These are phyloP conservation scores for Diaporthe caulivora DNA, from an alignment of 2,329 filamentous ascomycete species.

Conservation along the genomic window DNA sequence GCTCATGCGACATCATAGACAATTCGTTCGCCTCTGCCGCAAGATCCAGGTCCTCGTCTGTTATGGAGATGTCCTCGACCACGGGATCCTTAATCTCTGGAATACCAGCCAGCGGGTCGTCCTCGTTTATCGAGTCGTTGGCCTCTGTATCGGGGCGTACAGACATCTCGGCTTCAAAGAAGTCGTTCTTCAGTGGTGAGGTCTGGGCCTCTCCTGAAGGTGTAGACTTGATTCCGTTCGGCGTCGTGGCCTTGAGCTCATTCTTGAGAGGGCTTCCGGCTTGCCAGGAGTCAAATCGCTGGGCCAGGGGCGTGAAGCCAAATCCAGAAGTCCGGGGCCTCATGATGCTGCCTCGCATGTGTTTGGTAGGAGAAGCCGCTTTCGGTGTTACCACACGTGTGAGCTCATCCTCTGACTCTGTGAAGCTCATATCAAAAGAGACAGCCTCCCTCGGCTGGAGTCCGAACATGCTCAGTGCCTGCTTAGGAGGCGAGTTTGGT, in stretches of 20 bases:
- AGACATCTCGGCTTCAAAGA: constrained; percentile 74
- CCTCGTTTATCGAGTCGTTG: constrained; percentile 51
- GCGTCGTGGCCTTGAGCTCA: constrained; percentile 45
- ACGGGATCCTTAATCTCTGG: constrained; percentile 48
- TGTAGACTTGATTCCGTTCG: constrained; percentile 42
- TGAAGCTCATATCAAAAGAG: constrained; percentile 57
- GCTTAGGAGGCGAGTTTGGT: constrained; percentile 47
- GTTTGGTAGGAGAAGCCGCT: constrained; percentile 42
- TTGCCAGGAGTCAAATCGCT: constrained; percentile 64
- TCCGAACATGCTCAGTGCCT: constrained; percentile 50
- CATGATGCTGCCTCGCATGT: constrained; percentile 40
- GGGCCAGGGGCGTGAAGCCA: constrained; percentile 72
- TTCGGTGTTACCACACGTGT: constrained; percentile 33
- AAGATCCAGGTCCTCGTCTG: constrained; percentile 68
- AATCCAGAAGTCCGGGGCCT: constrained; percentile 50
- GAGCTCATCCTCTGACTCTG: constrained; percentile 69
- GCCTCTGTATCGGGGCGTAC: constrained; percentile 52
- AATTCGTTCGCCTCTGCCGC: constrained; percentile 71
- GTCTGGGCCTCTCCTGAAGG: constrained; percentile 43
- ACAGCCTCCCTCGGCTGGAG: constrained; percentile 63
- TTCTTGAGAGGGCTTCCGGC: constrained; percentile 66
- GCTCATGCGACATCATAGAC: constrained; percentile 64
- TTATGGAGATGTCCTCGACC: constrained; percentile 62
- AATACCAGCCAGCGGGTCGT: constrained; percentile 36
- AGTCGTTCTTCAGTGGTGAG: constrained; percentile 60